phyloP scores from a whole-genome alignment of 371 early-diverging fungal species.

The Apophysomyces sp. region DNA sequence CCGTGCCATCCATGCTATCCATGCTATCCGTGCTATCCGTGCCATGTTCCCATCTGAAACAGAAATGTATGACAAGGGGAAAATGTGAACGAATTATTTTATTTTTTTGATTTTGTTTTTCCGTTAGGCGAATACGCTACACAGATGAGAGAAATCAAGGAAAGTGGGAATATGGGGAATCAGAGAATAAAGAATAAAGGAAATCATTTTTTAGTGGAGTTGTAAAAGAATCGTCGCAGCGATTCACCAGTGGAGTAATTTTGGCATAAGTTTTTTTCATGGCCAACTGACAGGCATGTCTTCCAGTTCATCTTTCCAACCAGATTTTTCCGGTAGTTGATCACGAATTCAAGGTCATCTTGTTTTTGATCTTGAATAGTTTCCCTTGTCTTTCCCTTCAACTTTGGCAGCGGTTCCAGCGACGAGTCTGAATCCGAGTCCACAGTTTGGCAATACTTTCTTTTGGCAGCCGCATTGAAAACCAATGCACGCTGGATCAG shows the following conservation, averaged over 20 bases:
- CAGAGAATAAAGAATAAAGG: not conserved
- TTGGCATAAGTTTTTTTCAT: constrained; percentile 4
- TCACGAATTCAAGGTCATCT: constrained; percentile 10
- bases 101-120: too few species aligned
- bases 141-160: too few species aligned
- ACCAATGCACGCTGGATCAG: too few species aligned
- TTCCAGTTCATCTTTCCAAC: constrained; percentile 9
- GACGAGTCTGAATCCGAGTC: constrained; percentile 11
- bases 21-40: too few species aligned
- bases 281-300: constrained; percentile 7
- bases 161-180: too few species aligned
- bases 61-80: too few species aligned
- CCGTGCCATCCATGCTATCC: not conserved
- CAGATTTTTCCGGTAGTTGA: constrained; percentile 6
- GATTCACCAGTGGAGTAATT: constrained; percentile 10
- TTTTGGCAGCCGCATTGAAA: constrained; percentile 1
- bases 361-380: constrained; percentile 1
- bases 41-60: too few species aligned
- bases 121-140: too few species aligned
- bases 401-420: constrained; percentile 8
- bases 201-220: constrained; percentile 8
- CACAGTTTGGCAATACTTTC: constrained; percentile 5
- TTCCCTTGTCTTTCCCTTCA: too few species aligned
- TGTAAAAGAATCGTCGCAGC: constrained; percentile 8
- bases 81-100: too few species aligned